A percentile compares a stretch with the other conserved stretches of the same genome.
Conservation (phyloP, 2,329 filamentous ascomycete species). For the Colletotrichum sp. region DNA sequence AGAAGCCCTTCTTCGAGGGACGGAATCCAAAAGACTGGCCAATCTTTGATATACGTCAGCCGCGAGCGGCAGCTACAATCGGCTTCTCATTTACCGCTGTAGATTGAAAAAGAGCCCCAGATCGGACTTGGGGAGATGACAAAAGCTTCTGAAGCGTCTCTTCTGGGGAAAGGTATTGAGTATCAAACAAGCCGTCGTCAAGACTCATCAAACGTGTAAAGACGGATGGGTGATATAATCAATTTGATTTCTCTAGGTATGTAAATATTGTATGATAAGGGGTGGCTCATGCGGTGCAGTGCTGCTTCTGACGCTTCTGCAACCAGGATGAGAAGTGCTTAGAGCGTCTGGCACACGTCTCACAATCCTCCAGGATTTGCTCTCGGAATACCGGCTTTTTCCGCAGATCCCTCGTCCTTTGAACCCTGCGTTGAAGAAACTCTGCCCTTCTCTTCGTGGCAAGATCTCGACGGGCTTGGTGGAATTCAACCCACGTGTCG, state of each 20-base stretch:
- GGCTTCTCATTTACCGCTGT: no score
- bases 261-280: accelerated
- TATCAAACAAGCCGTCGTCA: not conserved
- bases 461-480: accelerated
- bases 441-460: not conserved
- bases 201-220: not conserved
- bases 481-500: accelerated
- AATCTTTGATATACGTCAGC: no score
- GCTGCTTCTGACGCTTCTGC: not conserved
- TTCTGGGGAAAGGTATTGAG: no score
- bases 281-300: not conserved
- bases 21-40: no score
- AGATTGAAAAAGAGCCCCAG: no score
- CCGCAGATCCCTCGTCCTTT: not conserved
- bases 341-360: not conserved
- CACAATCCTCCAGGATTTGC: not conserved
- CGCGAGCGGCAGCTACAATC: no score
- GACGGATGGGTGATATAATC: not conserved
- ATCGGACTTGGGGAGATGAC: no score
- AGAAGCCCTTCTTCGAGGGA: no score
- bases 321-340: not conserved
- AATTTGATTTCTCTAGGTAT: not conserved
- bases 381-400: not conserved
- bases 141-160: accelerated
- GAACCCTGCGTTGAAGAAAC: not conserved